phyloP scores from a whole-genome alignment of 257 asterid species.

The Ballota nigra region DNA sequence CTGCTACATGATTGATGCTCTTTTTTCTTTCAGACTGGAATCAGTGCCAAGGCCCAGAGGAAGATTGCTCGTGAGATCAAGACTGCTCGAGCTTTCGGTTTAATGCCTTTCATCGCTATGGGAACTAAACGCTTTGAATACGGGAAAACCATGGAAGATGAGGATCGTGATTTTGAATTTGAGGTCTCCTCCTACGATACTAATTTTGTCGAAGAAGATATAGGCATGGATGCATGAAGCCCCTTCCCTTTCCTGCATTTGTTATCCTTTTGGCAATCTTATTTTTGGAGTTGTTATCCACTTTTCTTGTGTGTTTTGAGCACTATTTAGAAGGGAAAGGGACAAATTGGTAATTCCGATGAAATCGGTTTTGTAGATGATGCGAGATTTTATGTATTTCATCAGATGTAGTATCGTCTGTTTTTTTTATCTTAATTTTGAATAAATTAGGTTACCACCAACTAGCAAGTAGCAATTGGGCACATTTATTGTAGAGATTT shows the following conservation, averaged over 20 bases:
- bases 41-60: slow-evolving; percentile 59
- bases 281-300: background rate
- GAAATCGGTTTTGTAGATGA: slow-evolving; percentile 1
- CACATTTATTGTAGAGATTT: no score
- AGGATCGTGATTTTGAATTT: slow-evolving; percentile 37
- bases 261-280: background rate
- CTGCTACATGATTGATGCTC: background rate
- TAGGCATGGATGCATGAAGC: slow-evolving; percentile 21
- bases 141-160: slow-evolving; percentile 71
- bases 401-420: background rate
- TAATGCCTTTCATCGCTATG: slow-evolving; percentile 96
- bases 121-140: slow-evolving; percentile 68
- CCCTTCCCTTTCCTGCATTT: slow-evolving; percentile 7
- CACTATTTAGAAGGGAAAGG: background rate
- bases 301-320: background rate
- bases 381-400: background rate
- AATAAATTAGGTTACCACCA: background rate
- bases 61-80: slow-evolving; percentile 79
- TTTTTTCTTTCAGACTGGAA: slow-evolving; percentile 44
- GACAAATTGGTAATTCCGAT: background rate
- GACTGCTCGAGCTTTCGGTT: slow-evolving; percentile 94
- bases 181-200: slow-evolving; percentile 24
- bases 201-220: slow-evolving; percentile 47
- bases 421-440: background rate
- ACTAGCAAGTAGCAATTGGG: no score